A percentile compares a stretch with the other conserved stretches of the same genome.
Conservation (phyloP, 805 yeast species). For the Aciculoconidium aculeatum region DNA sequence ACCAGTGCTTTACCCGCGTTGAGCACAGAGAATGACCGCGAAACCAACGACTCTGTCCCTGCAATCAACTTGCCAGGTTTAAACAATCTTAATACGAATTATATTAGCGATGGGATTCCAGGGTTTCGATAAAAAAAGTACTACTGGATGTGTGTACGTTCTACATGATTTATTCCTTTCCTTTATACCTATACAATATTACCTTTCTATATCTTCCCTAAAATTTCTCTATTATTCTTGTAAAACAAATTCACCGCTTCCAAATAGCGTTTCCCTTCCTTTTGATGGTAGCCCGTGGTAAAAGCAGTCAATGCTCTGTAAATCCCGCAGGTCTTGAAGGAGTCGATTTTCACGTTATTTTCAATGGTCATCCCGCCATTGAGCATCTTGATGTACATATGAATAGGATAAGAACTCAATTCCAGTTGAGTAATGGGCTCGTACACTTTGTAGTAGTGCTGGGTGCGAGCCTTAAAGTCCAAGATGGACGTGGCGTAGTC, state of each 20-base stretch:
- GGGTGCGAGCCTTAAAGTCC: slow-evolving; percentile 55
- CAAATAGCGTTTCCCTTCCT: slow-evolving; percentile 19
- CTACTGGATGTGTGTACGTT: not conserved
- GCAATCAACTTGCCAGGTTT: slow-evolving; percentile 21
- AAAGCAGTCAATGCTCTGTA: slow-evolving; percentile 8
- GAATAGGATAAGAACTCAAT: slow-evolving; percentile 14
- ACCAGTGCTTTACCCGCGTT: slow-evolving; percentile 1
- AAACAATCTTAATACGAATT: slow-evolving; percentile 8
- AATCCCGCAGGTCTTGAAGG: slow-evolving; percentile 11
- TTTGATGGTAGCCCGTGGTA: slow-evolving; percentile 14
- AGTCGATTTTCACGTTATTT: slow-evolving; percentile 13
- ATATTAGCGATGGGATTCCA: slow-evolving; percentile 3
- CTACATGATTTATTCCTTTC: not conserved
- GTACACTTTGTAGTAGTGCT: slow-evolving; percentile 40
- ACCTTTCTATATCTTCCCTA: slow-evolving; percentile 1
- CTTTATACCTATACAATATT: not conserved
- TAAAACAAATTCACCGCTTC: slow-evolving; percentile 23
- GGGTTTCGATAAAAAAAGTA: slow-evolving; percentile 3
- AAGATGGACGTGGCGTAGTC: slow-evolving; percentile 47
- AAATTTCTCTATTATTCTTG: slow-evolving; percentile 5
- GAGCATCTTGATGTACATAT: slow-evolving; percentile 18
- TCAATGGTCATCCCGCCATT: slow-evolving; percentile 24
- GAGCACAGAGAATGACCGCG: not conserved
- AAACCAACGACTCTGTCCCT: slow-evolving; percentile 4
- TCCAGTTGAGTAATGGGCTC: slow-evolving; percentile 25